phyloP scores from a whole-genome alignment of 2,329 filamentous ascomycete genomes.

The Nemania sp. region DNA sequence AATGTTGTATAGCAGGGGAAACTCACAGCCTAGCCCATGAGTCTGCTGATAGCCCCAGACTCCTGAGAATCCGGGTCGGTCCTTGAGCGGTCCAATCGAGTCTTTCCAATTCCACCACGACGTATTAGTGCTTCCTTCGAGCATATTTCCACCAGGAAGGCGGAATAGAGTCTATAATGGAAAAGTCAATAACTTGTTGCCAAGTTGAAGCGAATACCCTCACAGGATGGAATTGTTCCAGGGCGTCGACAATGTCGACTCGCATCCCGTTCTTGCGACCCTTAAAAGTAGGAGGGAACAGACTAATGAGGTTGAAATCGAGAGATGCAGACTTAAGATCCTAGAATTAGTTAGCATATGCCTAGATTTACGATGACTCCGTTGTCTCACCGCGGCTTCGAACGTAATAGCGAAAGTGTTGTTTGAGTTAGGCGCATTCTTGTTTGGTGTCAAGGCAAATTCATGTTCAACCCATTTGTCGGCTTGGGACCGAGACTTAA shows the following conservation, averaged over 20 bases:
- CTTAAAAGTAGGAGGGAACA: conserved; percentile 72
- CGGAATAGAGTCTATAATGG: conserved; percentile 64
- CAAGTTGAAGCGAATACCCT: conserved; percentile 33
- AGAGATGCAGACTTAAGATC: conserved; percentile 57
- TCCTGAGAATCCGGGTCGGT: conserved; percentile 66
- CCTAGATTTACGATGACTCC: background rate
- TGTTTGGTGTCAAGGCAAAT: conserved; percentile 57
- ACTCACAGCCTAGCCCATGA: conserved; percentile 65
- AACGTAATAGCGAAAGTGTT: conserved; percentile 69
- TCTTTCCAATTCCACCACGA: conserved; percentile 66
- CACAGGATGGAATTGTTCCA: conserved; percentile 65
- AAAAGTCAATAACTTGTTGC: conserved; percentile 17
- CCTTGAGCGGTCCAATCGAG: conserved; percentile 64
- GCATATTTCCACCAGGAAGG: conserved; percentile 74
- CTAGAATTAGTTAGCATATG: conserved; percentile 39
- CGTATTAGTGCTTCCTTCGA: conserved; percentile 60
- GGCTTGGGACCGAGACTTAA: conserved; percentile 57
- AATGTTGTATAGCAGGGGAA: background rate
- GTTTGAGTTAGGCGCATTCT: conserved; percentile 64
- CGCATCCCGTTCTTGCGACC: conserved; percentile 68
- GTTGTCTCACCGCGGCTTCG: conserved; percentile 53
- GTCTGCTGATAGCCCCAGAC: conserved; percentile 73
- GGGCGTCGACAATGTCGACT: conserved; percentile 64
- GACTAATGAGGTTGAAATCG: conserved; percentile 68
- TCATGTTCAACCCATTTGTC: conserved; percentile 65